Percentiles rank a stretch among this genome's conserved stretches.
These are phyloP conservation scores for Baorangia bicolor DNA, from an alignment of 768 basidiomycete genomes.

Conservation along the genomic window DNA sequence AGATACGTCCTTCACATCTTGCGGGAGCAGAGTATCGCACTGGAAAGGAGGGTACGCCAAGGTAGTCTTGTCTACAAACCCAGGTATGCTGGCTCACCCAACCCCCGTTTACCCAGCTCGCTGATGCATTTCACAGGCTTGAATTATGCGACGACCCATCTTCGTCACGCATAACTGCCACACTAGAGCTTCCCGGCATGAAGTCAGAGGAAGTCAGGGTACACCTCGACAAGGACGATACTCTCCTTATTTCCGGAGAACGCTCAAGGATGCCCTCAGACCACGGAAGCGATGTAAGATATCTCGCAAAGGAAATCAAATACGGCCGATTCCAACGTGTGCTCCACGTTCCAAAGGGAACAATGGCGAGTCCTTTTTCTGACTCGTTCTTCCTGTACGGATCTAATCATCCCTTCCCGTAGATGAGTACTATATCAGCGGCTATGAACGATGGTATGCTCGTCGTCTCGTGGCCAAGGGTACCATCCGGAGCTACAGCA, in stretches of 20 bases:
- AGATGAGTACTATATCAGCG: constrained; percentile 41
- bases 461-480: constrained; percentile 39
- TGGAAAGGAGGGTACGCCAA: constrained; percentile 23
- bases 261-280: constrained; percentile 16
- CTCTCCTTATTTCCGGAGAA: constrained; percentile 37
- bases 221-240: constrained; percentile 29
- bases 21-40: constrained; percentile 17
- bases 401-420: not conserved
- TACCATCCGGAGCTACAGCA: constrained; percentile 17
- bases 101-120: not conserved
- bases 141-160: constrained; percentile 40
- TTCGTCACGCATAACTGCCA: constrained; percentile 33
- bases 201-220: constrained; percentile 36
- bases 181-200: constrained; percentile 42
- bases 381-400: constrained; percentile 1
- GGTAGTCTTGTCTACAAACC: constrained; percentile 33
- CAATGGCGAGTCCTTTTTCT: constrained; percentile 28
- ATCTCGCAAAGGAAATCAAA: constrained; percentile 38
- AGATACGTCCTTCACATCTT: constrained; percentile 28
- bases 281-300: constrained; percentile 20
- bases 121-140: constrained; percentile 31
- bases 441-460: constrained; percentile 40
- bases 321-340: constrained; percentile 40
- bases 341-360: constrained; percentile 37
- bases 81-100: constrained; percentile 22